phyloP scores from a whole-genome alignment of 192 early-diverging fungal genomes.

The Powellomyces hirtus region DNA sequence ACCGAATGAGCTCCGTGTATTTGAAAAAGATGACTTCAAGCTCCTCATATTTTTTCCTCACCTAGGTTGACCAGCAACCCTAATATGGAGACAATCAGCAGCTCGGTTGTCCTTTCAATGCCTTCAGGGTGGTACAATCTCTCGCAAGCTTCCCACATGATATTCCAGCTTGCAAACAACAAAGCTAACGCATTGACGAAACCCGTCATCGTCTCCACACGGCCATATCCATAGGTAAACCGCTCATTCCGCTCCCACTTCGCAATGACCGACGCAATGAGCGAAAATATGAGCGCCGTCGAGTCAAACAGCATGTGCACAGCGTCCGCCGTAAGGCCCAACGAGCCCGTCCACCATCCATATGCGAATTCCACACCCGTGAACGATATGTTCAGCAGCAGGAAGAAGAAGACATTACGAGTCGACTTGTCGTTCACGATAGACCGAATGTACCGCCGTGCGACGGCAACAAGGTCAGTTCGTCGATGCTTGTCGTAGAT shows the following conservation, averaged over 20 bases:
- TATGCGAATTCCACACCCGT: constrained; percentile 79
- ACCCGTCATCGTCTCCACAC: constrained; percentile 89
- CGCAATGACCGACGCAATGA: constrained; percentile 85
- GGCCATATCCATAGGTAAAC: constrained; percentile 81
- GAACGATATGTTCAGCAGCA: constrained; percentile 88
- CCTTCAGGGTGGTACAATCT: constrained; percentile 81
- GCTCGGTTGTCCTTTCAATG: constrained; percentile 73
- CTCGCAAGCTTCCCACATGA: constrained; percentile 89
- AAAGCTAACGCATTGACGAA: constrained; percentile 93
- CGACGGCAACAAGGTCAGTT: not conserved
- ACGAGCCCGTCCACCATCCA: constrained; percentile 53
- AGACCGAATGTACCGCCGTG: constrained; percentile 39
- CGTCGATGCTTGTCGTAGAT: constrained; percentile 11
- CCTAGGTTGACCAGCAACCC: constrained; percentile 87
- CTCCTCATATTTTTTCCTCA: constrained; percentile 3
- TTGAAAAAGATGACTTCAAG: not conserved
- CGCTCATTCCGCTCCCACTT: constrained; percentile 84
- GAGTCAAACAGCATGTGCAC: constrained; percentile 99
- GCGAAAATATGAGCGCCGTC: constrained; percentile 80
- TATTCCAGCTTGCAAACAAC: constrained; percentile 82
- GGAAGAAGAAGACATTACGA: constrained; percentile 90
- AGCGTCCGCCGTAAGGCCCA: constrained; percentile 92
- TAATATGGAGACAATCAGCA: constrained; percentile 84
- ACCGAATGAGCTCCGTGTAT: too few species aligned
- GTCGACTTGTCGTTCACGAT: constrained; percentile 73